Percentiles rank a stretch among this genome's conserved stretches.
Conservation (phyloP, 495 filamentous ascomycete genomes). For the Parathielavia hyrcaniae region DNA sequence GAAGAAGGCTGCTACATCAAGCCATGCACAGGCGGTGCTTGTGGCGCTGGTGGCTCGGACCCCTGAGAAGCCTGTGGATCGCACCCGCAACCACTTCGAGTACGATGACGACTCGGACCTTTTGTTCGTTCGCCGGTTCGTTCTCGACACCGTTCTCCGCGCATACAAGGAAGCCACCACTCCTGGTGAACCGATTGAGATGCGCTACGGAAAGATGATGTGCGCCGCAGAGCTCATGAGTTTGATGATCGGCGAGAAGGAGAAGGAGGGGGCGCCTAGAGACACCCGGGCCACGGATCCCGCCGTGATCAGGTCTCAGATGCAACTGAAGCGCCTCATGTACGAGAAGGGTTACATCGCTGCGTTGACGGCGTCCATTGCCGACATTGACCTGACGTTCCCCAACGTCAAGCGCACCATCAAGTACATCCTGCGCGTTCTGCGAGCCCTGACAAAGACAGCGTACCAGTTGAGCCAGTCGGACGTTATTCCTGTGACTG, state of each 20-base stretch:
- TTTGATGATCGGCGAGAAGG: conserved; percentile 77
- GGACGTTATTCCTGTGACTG: conserved; percentile 57
- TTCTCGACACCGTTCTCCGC: conserved; percentile 84
- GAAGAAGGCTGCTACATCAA: conserved; percentile 77
- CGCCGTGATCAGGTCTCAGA: conserved; percentile 44
- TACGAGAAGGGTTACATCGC: conserved; percentile 94
- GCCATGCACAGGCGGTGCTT: conserved; percentile 75
- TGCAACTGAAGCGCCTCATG: conserved; percentile 87
- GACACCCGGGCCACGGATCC: conserved; percentile 39
- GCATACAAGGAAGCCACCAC: conserved; percentile 84
- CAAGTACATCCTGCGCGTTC: conserved; percentile 88
- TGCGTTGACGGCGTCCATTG: conserved; percentile 81
- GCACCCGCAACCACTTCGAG: conserved; percentile 47
- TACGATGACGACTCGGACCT: conserved; percentile 80
- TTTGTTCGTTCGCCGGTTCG: conserved; percentile 86
- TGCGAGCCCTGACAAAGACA: conserved; percentile 81
- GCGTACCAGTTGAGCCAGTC: conserved; percentile 77
- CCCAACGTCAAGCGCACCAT: conserved; percentile 87
- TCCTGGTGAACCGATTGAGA: conserved; percentile 73
- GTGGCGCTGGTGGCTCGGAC: conserved; percentile 85
- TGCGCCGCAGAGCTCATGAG: conserved; percentile 86
- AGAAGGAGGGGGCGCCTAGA: conserved; percentile 44
- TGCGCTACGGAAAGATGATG: conserved; percentile 79
- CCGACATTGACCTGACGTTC: conserved; percentile 93
- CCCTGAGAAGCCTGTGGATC: conserved; percentile 59